Base-by-base conservation (phyloP, 2,329 filamentous ascomycete genomes). In the Parastagonospora nodorum region DNA sequence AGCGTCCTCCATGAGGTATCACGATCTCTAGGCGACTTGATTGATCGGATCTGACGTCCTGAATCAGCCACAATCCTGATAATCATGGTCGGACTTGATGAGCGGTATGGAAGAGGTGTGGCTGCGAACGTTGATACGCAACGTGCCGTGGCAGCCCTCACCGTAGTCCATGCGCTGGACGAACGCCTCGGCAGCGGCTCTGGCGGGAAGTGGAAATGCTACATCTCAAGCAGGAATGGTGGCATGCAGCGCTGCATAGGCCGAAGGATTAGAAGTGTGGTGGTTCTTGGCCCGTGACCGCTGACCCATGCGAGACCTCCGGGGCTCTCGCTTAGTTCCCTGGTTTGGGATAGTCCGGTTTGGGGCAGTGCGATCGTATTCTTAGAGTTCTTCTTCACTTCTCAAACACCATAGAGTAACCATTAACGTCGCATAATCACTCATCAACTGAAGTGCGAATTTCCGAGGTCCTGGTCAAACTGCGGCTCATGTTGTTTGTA, bases 1-100 rank as follows among this genome's bases (percentile, higher is more conserved):
- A 63, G 58, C 55, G 52, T 51, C 48, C 52, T 50, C 47, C 50
- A 52, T 29, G 43, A 40, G 48, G 55, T 45, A 49, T 45, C 45
- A 50, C 55, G 51, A 61, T 64, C 53, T 54, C 48, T 51, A 54
- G 53, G 52, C 48, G 48, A 55, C 54, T 58, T 24, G 19, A 5
- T 39, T 56, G 50, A 63, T 65, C 52, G 58, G 48, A 64, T 70
- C 60, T 68, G 60, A 68, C 60, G 58, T 51, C 48, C 51, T 27
- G 54, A 43, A 51, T 61, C 53, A 68, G 68, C 67, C 64, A 68
- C 53, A 50, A 43, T 58, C 51, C 52, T 58, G 66, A 58, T 24
- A 59, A 63, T 64, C 53, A 62, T 58, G 51, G 52, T 47, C 46
- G 42, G 51, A 54, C 28, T 42, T 38, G 14, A 46, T 53, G 31